A percentile compares a stretch with the other conserved stretches of the same genome.
phyloP scores from a whole-genome alignment of 106 monocot species.

The Apostasia shenzhenica region DNA sequence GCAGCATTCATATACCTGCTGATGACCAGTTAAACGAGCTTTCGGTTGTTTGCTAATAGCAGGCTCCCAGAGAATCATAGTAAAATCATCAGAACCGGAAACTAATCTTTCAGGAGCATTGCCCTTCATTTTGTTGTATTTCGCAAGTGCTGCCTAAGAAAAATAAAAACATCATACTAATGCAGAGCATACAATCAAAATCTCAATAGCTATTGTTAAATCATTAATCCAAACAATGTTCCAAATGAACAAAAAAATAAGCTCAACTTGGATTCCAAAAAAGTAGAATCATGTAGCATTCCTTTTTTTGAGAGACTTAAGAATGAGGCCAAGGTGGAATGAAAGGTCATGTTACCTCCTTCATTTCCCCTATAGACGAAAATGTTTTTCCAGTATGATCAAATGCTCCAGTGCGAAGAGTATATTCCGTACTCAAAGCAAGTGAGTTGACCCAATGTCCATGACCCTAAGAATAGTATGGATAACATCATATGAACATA shows the following conservation, averaged over 20 bases:
- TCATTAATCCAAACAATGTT: too few relatives aligned
- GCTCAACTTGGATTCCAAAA: too few relatives aligned
- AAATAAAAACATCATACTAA: background rate
- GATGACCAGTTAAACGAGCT: conserved; percentile 87
- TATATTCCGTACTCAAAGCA: conserved; percentile 92
- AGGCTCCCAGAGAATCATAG: conserved; percentile 95
- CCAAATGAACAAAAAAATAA: too few relatives aligned
- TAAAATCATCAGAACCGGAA: conserved; percentile 97
- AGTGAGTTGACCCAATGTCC: conserved; percentile 98
- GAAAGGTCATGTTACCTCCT: conserved; percentile 43
- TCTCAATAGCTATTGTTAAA: too few relatives aligned
- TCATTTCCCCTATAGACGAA: conserved; percentile 87
- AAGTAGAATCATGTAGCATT: too few relatives aligned
- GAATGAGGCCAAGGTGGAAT: background rate
- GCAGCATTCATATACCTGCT: conserved; percentile 45
- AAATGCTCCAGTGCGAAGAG: conserved; percentile 86
- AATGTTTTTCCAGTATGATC: conserved; percentile 80
- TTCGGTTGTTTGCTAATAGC: conserved; percentile 71
- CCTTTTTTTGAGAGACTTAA: background rate
- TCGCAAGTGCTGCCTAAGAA: conserved; percentile 62
- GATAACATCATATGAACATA: background rate
- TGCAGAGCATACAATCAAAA: background rate
- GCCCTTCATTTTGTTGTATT: conserved; percentile 80
- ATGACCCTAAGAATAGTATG: conserved; percentile 53
- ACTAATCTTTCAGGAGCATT: conserved; percentile 92